Percentiles rank a stretch among this genome's conserved stretches.
Conservation (phyloP, 2,329 filamentous ascomycete species). For the Mollisiaceae sp. region DNA sequence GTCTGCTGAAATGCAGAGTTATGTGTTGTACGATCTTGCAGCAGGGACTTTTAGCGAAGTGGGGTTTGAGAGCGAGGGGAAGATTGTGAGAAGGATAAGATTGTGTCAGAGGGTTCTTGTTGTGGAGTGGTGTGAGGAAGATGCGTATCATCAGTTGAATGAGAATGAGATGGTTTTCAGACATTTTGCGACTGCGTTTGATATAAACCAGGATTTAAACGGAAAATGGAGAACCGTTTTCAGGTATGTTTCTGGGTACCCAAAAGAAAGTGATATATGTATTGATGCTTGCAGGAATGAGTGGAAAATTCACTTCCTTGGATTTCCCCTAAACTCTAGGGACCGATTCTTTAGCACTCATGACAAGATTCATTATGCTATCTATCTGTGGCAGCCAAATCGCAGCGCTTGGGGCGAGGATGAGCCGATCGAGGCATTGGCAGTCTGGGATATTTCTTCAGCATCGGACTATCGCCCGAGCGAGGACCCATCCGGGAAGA, state of each 20-base stretch:
- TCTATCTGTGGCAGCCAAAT: conserved; percentile 67
- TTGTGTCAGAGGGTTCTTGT: conserved; percentile 60
- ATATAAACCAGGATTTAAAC: conserved; percentile 45
- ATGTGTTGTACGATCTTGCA: conserved; percentile 57
- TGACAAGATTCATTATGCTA: conserved; percentile 61
- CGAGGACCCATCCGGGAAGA: conserved; percentile 50
- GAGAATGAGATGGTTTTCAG: conserved; percentile 56
- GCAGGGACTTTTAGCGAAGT: conserved; percentile 50
- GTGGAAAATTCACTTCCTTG: conserved; percentile 64
- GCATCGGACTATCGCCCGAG: conserved; percentile 56
- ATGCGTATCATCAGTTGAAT: conserved; percentile 57
- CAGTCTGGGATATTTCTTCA: conserved; percentile 63
- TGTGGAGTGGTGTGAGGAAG: conserved; percentile 65
- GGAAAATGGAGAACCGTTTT: conserved; percentile 51
- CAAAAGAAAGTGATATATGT: background rate
- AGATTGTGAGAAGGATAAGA: conserved; percentile 59
- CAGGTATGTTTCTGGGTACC: conserved; percentile 46
- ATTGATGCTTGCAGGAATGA: conserved; percentile 46
- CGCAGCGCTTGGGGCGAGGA: conserved; percentile 60
- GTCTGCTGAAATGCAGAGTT: conserved; percentile 40
- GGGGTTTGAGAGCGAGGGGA: conserved; percentile 56
- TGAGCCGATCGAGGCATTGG: conserved; percentile 61
- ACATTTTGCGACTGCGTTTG: conserved; percentile 65
- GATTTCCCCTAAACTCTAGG: conserved; percentile 57
- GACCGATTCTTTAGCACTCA: conserved; percentile 69